Conservation (phyloP, 495 filamentous ascomycete species). For the Bryoglossum gracile region DNA sequence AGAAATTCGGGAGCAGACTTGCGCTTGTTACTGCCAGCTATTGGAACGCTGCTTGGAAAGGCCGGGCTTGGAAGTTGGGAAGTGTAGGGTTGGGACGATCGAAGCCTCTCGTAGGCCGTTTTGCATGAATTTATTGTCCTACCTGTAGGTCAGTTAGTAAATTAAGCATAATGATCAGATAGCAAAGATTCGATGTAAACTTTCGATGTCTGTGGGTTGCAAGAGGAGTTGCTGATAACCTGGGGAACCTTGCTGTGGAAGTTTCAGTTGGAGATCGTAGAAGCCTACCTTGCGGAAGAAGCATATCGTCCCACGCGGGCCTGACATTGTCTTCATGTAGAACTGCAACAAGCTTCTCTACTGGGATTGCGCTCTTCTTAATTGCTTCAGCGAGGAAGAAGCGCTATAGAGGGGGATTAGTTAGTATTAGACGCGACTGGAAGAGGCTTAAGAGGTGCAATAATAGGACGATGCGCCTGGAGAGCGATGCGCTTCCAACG, state of each 20-base stretch:
- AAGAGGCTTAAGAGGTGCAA: conserved; percentile 2
- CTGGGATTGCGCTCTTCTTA: conserved; percentile 43
- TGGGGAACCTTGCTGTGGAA: conserved; percentile 18
- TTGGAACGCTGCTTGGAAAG: conserved; percentile 3
- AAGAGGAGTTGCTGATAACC: conserved; percentile 8
- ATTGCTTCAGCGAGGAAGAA: conserved; percentile 49
- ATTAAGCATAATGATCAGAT: neutral
- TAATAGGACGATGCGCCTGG: conserved; percentile 8
- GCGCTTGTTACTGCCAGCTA: conserved; percentile 13
- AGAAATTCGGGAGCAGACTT: conserved; percentile 11
- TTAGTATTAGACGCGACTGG: conserved; percentile 27
- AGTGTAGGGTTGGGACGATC: conserved; percentile 2
- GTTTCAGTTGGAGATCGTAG: conserved; percentile 6
- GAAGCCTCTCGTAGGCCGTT: conserved; percentile 17
- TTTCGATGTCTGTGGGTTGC: conserved; percentile 12
- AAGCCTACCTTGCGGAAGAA: conserved; percentile 24
- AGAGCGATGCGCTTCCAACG: conserved; percentile 4
- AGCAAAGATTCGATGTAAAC: neutral
- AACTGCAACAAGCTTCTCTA: conserved; percentile 23
- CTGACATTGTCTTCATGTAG: conserved; percentile 15
- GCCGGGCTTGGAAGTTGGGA: neutral
- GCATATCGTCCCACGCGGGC: conserved; percentile 21
- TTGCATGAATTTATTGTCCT: conserved; percentile 19
- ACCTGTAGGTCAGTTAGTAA: conserved; percentile 12
- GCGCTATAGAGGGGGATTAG: conserved; percentile 31